These are phyloP conservation scores for Persicaria maculosa DNA, from an alignment of 148 eudicot species.

Conservation along the genomic window DNA sequence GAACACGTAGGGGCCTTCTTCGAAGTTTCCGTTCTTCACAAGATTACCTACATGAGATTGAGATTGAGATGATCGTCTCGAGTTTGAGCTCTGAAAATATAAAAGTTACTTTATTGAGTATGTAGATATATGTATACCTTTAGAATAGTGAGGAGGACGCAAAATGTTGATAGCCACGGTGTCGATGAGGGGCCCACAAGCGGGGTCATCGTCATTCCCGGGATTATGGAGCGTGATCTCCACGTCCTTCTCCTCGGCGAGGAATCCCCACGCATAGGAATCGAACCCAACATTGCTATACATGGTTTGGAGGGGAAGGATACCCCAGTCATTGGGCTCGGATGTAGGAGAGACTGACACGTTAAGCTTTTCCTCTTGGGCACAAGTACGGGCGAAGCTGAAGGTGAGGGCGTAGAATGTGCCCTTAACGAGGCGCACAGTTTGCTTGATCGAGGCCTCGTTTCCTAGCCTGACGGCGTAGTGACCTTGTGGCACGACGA, in stretches of 20 bases:
- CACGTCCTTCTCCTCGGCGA: conserved; percentile 31
- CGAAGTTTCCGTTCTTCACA: conserved; percentile 71
- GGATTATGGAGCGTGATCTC: conserved; percentile 63
- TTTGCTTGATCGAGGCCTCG: conserved; percentile 36
- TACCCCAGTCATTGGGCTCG: conserved; percentile 9
- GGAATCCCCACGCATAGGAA: conserved; percentile 71
- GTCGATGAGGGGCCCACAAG: conserved; percentile 79
- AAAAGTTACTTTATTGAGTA: no score
- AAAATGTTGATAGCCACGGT: conserved; percentile 62
- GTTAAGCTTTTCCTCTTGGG: conserved; percentile 30
- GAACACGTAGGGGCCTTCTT: conserved; percentile 67
- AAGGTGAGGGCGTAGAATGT: conserved; percentile 36
- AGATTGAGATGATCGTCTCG: no score
- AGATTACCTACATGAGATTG: conserved; percentile 48
- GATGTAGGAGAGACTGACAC: conserved; percentile 13
- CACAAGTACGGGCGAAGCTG: conserved; percentile 42
- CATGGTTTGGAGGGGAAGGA: conserved; percentile 61
- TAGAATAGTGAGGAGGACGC: conserved; percentile 19
- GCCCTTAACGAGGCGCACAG: conserved; percentile 22
- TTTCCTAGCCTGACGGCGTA: conserved; percentile 40
- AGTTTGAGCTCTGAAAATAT: no score
- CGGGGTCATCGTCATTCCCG: conserved; percentile 62
- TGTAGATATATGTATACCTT: no score
- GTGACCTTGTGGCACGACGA: conserved; percentile 39
- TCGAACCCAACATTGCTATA: conserved; percentile 76